phyloP scores from a whole-genome alignment of 1,284 basidiomycete species.

The Austroboletus niveus region DNA sequence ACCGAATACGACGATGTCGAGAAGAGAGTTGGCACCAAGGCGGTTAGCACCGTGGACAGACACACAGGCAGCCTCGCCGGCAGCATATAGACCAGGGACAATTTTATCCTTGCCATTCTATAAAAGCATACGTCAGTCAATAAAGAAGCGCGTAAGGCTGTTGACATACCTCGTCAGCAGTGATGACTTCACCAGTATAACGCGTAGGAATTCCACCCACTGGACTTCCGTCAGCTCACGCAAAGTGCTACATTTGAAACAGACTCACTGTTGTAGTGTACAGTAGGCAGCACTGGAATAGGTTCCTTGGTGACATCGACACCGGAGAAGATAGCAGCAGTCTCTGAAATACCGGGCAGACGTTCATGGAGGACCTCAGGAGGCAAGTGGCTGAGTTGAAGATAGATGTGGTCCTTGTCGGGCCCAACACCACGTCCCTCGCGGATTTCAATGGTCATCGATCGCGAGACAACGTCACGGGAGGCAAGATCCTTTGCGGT shows the following conservation, averaged over 20 bases:
- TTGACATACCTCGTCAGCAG: constrained; percentile 58
- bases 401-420: constrained; percentile 96
- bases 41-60: constrained; percentile 99
- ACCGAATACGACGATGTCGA: constrained; percentile 99
- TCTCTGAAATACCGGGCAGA: constrained; percentile 99
- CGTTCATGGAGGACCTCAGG: constrained; percentile 96
- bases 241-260: background rate
- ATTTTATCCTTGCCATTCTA: constrained; percentile 88
- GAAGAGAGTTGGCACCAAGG: constrained; percentile 97
- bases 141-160: background rate
- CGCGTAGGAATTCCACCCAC: constrained; percentile 99
- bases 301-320: constrained; percentile 99
- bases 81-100: constrained; percentile 97
- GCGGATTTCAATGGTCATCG: constrained; percentile 98
- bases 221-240: constrained; percentile 34
- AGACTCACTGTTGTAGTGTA: constrained; percentile 89
- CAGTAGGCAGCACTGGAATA: constrained; percentile 94
- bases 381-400: constrained; percentile 97
- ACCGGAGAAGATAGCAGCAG: constrained; percentile 97
- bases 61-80: constrained; percentile 98
- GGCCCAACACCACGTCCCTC: constrained; percentile 99
- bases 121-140: constrained; percentile 1
- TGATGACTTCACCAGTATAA: constrained; percentile 97
- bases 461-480: constrained; percentile 98
- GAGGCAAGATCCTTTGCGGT: constrained; percentile 99